Evolutionary conservation across 2,329 filamentous ascomycete species (phyloP), one percentile per base, ranked within the genome.

Genomic region (Catunica adiposa): DNA sequence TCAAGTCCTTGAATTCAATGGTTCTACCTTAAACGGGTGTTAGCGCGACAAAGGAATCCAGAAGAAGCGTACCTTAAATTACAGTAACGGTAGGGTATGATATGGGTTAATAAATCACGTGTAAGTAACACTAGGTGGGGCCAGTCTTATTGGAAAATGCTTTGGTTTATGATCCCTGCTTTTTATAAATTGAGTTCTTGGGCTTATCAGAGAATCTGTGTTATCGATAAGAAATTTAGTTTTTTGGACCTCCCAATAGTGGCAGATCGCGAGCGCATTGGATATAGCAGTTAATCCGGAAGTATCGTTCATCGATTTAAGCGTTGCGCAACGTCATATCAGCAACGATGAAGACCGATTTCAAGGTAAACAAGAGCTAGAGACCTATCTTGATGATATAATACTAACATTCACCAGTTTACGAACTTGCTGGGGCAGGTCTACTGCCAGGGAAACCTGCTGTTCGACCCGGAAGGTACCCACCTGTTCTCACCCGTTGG

Each of bases 341-440:
- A 48, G 64, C 69, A 67, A 81, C 70, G 68, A 98, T 98, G 92
- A 98, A 97, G 85, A 97, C 89, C 62, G 90, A 97, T 72, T 98
- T 97, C 70, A 94, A 92, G 82, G 90, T 94, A 71, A 60, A 69
- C 58, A 26, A 11, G 25, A 31, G 14, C 11, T 6, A 37, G 22
- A 7, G 11, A 48, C 23, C 34, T 11, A 2, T 31, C 37, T 5
- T 47, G 11, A 20, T 17, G 17, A 20, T 9, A 17, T 20, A 14
- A 20, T 56, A 29, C 31, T 56, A 58, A 46, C 38, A 31, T 23
- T n/a, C 50, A 46, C 1, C 65, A 96, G 89, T 98, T 98, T 73
- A 95, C 90, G 68, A 98, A 97, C 71, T 79, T 98, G 68, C 80
- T 98, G 65, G 94, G 92, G 67, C 98, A 92, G 63, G 92, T 98